These are phyloP conservation scores for Alternaria triticina DNA, from an alignment of 2,329 filamentous ascomycete species.

Conservation along the genomic window DNA sequence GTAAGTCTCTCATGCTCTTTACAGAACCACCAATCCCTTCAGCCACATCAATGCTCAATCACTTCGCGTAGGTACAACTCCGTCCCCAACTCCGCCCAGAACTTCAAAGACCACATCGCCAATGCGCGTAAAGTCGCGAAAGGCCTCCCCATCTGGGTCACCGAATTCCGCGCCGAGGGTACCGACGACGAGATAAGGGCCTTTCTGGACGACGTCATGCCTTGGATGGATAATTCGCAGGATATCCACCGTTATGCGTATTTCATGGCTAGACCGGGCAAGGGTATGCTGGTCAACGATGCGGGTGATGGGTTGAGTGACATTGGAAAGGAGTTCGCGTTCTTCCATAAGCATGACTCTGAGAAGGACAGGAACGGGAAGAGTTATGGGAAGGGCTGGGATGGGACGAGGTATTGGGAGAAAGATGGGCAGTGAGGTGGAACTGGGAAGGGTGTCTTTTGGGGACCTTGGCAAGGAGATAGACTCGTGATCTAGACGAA, in stretches of 20 bases:
- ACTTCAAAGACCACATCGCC: constrained; percentile 47
- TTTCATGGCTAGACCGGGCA: constrained; percentile 22
- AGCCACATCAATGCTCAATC: too few relatives aligned
- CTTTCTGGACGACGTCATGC: constrained; percentile 38
- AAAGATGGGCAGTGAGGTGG: neutral
- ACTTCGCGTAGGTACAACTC: constrained; percentile 23
- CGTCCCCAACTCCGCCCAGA: constrained; percentile 20
- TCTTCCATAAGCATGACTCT: neutral
- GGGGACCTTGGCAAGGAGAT: too few relatives aligned
- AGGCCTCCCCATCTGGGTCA: constrained; percentile 53
- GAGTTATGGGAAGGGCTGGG: neutral
- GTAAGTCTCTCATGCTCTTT: constrained; percentile 5
- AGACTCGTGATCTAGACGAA: neutral
- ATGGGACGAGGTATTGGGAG: neutral
- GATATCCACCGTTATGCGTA: constrained; percentile 44
- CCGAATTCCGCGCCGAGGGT: constrained; percentile 37
- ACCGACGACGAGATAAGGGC: constrained; percentile 20
- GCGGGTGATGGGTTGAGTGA: constrained; percentile 21
- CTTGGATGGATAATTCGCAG: constrained; percentile 38
- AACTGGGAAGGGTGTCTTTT: too few relatives aligned
- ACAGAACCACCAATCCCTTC: neutral
- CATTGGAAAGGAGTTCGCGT: constrained; percentile 23
- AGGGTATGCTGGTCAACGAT: constrained; percentile 22
- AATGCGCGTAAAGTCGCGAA: constrained; percentile 54
- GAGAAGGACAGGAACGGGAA: neutral